Conservation (phyloP, 2,329 filamentous ascomycete genomes). For the Neofusicoccum sp. region DNA sequence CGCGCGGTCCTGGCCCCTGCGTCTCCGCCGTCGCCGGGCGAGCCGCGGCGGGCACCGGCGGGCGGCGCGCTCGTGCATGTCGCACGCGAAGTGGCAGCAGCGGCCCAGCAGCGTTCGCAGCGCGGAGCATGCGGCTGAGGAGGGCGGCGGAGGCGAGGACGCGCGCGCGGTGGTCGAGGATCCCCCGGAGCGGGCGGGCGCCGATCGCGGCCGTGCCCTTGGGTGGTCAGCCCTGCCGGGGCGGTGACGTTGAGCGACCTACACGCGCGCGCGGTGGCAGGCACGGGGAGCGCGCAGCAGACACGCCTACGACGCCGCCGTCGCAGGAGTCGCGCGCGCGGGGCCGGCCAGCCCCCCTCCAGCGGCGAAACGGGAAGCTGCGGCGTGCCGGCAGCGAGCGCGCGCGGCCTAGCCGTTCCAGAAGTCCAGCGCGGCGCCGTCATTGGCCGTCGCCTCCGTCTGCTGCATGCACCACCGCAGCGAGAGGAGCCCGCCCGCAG, state of each 20-base stretch:
- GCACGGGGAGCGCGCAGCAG: too few relatives aligned
- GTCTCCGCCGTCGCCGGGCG: background rate
- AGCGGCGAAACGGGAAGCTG: constrained; percentile 17
- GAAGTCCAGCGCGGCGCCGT: background rate
- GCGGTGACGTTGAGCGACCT: background rate
- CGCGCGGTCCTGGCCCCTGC: background rate
- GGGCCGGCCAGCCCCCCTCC: background rate
- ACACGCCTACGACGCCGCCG: background rate
- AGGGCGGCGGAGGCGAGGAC: background rate
- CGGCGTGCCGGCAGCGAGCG: background rate
- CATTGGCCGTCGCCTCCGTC: background rate
- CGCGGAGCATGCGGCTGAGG: background rate
- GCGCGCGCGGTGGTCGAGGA: constrained; percentile 3
- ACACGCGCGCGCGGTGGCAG: background rate
- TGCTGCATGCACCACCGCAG: constrained; percentile 1
- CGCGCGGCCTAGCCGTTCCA: constrained; percentile 16
- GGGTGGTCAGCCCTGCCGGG: constrained; percentile 3
- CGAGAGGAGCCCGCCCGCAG: background rate
- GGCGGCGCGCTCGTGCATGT: background rate
- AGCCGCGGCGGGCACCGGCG: background rate
- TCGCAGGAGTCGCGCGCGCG: background rate
- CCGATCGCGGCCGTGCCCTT: constrained; percentile 9
- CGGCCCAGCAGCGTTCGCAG: background rate
- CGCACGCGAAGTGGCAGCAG: background rate
- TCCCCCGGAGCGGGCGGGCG: constrained; percentile 14